phyloP scores from a whole-genome alignment of 1,284 basidiomycete species.

The Pterulicium gracile region DNA sequence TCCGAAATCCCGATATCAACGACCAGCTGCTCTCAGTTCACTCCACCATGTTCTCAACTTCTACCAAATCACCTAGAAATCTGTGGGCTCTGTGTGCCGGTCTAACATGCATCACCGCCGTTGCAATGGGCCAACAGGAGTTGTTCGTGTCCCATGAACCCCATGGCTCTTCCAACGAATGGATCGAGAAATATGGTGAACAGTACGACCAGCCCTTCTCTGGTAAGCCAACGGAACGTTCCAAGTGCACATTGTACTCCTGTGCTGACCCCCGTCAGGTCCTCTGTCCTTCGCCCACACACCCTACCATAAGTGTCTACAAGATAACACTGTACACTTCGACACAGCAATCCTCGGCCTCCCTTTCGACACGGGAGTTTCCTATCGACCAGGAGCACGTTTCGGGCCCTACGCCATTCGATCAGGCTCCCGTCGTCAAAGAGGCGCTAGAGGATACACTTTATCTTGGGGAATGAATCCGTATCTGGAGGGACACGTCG shows the following conservation, averaged over 20 bases:
- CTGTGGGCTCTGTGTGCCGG: too few relatives aligned
- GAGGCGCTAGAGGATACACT: constrained; percentile 45
- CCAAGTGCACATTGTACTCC: neutral
- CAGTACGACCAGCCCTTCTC: constrained; percentile 62
- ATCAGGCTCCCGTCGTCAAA: constrained; percentile 61
- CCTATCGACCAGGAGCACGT: constrained; percentile 65
- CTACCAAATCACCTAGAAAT: too few relatives aligned
- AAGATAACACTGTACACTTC: constrained; percentile 40
- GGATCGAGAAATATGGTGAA: constrained; percentile 61
- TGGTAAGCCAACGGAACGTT: neutral
- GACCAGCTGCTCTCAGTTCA: too few relatives aligned
- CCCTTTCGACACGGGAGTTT: constrained; percentile 71
- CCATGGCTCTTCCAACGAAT: too few relatives aligned
- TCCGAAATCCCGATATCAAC: too few relatives aligned
- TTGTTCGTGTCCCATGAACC: too few relatives aligned
- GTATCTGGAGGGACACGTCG: constrained; percentile 44
- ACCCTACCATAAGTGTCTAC: constrained; percentile 60
- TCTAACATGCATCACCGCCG: too few relatives aligned
- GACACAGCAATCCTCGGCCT: constrained; percentile 73
- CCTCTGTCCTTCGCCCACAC: constrained; percentile 66
- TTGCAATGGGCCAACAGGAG: too few relatives aligned
- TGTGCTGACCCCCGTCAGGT: constrained; percentile 22
- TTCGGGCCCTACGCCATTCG: constrained; percentile 79
- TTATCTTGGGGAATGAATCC: constrained; percentile 62
- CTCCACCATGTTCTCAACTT: too few relatives aligned